Conservation (phyloP, 805 yeast species). For the Yamadazyma sp. region DNA sequence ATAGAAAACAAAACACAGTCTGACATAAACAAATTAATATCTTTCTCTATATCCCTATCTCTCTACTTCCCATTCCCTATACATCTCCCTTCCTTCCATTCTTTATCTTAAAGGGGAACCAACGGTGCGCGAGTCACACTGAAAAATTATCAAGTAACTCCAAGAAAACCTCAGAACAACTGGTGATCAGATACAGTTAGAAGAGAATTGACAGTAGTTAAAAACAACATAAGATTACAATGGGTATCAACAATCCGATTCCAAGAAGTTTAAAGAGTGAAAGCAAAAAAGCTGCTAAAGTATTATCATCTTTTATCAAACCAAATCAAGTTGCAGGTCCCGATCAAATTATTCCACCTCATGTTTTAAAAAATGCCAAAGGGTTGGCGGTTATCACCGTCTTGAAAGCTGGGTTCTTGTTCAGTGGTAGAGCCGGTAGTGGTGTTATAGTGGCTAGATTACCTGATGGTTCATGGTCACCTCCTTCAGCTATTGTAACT, state of each 20-base stretch:
- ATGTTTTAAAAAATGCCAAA: conserved; percentile 80
- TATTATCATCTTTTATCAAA: conserved; percentile 83
- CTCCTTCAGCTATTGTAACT: conserved; percentile 91
- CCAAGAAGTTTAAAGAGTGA: conserved; percentile 88
- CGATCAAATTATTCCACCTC: conserved; percentile 86
- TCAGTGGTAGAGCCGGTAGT: conserved; percentile 96
- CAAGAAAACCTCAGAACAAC: too few species aligned
- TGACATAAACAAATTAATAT: too few species aligned
- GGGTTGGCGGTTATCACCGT: conserved; percentile 92
- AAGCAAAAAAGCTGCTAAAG: conserved; percentile 90
- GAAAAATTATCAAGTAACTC: too few species aligned
- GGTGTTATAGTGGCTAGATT: conserved; percentile 92
- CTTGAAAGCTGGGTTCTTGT: conserved; percentile 93
- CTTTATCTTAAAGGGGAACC: too few species aligned
- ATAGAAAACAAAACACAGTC: too few species aligned
- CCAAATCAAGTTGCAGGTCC: conserved; percentile 93
- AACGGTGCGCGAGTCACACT: too few species aligned
- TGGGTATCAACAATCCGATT: conserved; percentile 84
- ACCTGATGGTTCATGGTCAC: conserved; percentile 96
- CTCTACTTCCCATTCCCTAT: too few species aligned
- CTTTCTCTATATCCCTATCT: too few species aligned
- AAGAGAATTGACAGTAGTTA: too few species aligned
- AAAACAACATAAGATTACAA: too few species aligned
- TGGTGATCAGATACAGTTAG: too few species aligned
- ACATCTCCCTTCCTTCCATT: too few species aligned